Conservation (phyloP, 768 basidiomycete species). For the Naganishia antarctica region DNA sequence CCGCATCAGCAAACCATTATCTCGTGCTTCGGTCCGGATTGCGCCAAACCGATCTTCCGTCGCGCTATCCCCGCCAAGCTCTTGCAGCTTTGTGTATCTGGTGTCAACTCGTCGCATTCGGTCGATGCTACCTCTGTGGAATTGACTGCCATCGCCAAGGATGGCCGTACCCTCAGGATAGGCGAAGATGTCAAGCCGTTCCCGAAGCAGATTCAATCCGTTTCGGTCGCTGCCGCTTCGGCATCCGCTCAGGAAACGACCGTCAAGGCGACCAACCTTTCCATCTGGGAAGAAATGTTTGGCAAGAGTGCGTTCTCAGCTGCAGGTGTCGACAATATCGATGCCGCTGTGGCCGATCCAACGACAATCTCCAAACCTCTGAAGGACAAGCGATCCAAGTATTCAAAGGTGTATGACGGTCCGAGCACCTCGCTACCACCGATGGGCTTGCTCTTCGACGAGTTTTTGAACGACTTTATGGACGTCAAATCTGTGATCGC, state of each 20-base stretch:
- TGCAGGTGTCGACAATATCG: slow-evolving; percentile 35
- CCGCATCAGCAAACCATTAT: slow-evolving; percentile 14
- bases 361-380: slow-evolving; percentile 29
- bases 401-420: slow-evolving; percentile 57
- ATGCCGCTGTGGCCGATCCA: slow-evolving; percentile 12
- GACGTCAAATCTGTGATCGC: slow-evolving; percentile 29
- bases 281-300: slow-evolving; percentile 87
- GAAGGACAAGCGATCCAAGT: slow-evolving; percentile 51
- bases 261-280: slow-evolving; percentile 47
- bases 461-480: slow-evolving; percentile 56
- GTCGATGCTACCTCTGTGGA: slow-evolving; percentile 27
- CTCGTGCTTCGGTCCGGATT: slow-evolving; percentile 10
- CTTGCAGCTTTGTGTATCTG: slow-evolving; percentile 10
- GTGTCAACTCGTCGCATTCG: background rate
- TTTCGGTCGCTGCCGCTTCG: slow-evolving; percentile 14
- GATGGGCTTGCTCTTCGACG: slow-evolving; percentile 64
- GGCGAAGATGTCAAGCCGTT: slow-evolving; percentile 34
- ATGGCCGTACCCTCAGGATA: slow-evolving; percentile 46
- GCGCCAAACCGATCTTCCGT: slow-evolving; percentile 11
- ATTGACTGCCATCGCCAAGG: slow-evolving; percentile 34
- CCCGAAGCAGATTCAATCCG: slow-evolving; percentile 17
- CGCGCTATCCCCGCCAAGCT: slow-evolving; percentile 13
- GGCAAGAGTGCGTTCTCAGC: slow-evolving; percentile 65
- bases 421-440: slow-evolving; percentile 75
- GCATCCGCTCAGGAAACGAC: slow-evolving; percentile 50